phyloP scores from a whole-genome alignment of 192 early-diverging fungal species.

The Rhizophagus prolifer region DNA sequence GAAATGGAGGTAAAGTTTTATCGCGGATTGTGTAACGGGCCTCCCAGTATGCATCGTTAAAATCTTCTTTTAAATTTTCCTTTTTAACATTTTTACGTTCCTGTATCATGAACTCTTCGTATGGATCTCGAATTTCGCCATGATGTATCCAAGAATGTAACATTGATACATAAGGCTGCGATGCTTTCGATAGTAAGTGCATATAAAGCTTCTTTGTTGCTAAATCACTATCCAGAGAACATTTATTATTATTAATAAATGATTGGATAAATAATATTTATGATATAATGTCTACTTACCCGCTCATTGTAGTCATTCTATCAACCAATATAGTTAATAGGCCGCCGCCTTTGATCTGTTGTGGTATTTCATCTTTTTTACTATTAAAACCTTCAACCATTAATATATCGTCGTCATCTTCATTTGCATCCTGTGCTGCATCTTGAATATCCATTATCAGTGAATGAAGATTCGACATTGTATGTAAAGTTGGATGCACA shows the following conservation, averaged over 20 bases:
- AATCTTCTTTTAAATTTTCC: constrained; percentile 69
- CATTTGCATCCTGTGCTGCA: constrained; percentile 32
- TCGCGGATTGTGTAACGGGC: constrained; percentile 69
- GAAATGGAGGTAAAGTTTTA: constrained; percentile 70
- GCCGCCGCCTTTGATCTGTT: constrained; percentile 71
- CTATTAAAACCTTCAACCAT: constrained; percentile 31
- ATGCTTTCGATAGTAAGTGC: constrained; percentile 73
- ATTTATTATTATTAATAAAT: not conserved
- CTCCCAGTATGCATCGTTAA: constrained; percentile 85
- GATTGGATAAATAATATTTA: constrained; percentile 23
- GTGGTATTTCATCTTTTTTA: constrained; percentile 48
- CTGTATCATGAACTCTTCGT: constrained; percentile 92
- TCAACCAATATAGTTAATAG: constrained; percentile 75
- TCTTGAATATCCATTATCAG: constrained; percentile 44
- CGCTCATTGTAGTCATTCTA: constrained; percentile 63
- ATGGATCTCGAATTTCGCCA: constrained; percentile 86
- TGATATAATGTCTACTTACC: constrained; percentile 47
- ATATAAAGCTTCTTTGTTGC: constrained; percentile 74
- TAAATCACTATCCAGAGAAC: constrained; percentile 54
- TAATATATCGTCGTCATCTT: constrained; percentile 44
- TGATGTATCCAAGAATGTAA: constrained; percentile 85
- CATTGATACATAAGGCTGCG: constrained; percentile 81
- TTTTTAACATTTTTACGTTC: constrained; percentile 62
- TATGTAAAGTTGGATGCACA: constrained; percentile 72
- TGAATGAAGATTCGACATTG: constrained; percentile 47